A percentile compares a stretch with the other conserved stretches of the same genome.
phyloP scores from a whole-genome alignment of 2,329 filamentous ascomycete genomes.

The Alternaria rosae region DNA sequence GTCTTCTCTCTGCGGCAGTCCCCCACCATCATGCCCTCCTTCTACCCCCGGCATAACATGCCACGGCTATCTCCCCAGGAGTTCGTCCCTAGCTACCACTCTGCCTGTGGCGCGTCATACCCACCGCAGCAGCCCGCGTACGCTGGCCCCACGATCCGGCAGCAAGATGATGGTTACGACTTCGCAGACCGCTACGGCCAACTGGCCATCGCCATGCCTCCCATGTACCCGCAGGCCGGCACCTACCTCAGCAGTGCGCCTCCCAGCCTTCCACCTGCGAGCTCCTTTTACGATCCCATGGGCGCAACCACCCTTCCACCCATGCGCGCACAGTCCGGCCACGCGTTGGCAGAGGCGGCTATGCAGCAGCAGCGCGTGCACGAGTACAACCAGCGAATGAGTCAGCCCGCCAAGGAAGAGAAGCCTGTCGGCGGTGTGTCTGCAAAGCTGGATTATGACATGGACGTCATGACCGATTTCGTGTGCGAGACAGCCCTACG shows the following conservation, averaged over 20 bases:
- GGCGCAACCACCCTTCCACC: slow-evolving; percentile 57
- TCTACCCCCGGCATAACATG: slow-evolving; percentile 57
- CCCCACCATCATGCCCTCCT: slow-evolving; percentile 58
- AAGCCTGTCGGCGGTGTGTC: slow-evolving; percentile 85
- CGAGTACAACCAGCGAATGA: slow-evolving; percentile 47
- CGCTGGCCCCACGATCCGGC: slow-evolving; percentile 48
- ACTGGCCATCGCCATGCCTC: slow-evolving; percentile 49
- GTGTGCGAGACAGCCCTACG: slow-evolving; percentile 86
- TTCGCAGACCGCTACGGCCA: slow-evolving; percentile 57
- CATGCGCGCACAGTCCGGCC: slow-evolving; percentile 53
- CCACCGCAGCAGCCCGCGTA: slow-evolving; percentile 55
- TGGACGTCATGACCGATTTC: slow-evolving; percentile 95
- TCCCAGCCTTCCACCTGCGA: slow-evolving; percentile 46
- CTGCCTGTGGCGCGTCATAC: slow-evolving; percentile 55
- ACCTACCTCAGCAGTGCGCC: slow-evolving; percentile 49
- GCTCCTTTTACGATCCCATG: slow-evolving; percentile 55
- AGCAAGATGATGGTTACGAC: slow-evolving; percentile 57
- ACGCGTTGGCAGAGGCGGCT: slow-evolving; percentile 46
- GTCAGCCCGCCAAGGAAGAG: slow-evolving; percentile 63
- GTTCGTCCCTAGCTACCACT: slow-evolving; percentile 54
- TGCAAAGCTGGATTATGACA: slow-evolving; percentile 93
- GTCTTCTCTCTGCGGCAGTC: slow-evolving; percentile 52
- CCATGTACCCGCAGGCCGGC: slow-evolving; percentile 51
- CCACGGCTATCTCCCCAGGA: slow-evolving; percentile 59
- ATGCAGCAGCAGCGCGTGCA: slow-evolving; percentile 53